Percentiles rank a stretch among this genome's conserved stretches.
These are phyloP conservation scores for Fraxinus sp. DNA, from an alignment of 305 asterid genomes.

Conservation along the genomic window DNA sequence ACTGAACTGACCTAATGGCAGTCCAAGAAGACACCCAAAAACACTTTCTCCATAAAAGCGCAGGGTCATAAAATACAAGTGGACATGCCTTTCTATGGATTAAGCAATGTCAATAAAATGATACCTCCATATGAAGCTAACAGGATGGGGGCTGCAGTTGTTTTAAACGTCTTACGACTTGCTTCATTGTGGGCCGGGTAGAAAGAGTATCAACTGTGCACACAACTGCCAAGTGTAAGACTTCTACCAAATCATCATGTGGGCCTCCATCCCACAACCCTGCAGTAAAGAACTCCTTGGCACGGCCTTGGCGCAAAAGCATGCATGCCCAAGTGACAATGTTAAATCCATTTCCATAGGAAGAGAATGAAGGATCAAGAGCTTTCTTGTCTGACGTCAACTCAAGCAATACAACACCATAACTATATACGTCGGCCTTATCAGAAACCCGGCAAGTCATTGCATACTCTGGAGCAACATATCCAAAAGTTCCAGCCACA, in stretches of 20 bases:
- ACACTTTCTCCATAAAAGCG: constrained; percentile 27
- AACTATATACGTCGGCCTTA: constrained; percentile 93
- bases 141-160: constrained; percentile 88
- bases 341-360: constrained; percentile 76
- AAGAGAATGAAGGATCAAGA: constrained; percentile 81
- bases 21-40: constrained; percentile 26
- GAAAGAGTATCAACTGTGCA: constrained; percentile 83
- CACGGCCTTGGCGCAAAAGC: constrained; percentile 78
- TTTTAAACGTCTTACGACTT: constrained; percentile 77
- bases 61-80: constrained; percentile 34
- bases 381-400: constrained; percentile 86
- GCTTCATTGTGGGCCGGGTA: constrained; percentile 87
- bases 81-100: constrained; percentile 35
- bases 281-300: constrained; percentile 76
- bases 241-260: constrained; percentile 82
- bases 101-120: constrained; percentile 25
- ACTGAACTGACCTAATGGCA: constrained; percentile 25
- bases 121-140: constrained; percentile 37
- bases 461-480: constrained; percentile 94
- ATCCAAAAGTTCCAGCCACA: constrained; percentile 90
- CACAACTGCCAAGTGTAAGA: constrained; percentile 72
- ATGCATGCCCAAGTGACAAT: constrained; percentile 88
- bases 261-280: constrained; percentile 93
- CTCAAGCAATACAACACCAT: constrained; percentile 87
- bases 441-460: constrained; percentile 92